Conservation (phyloP, 2,329 filamentous ascomycete species). For the Phaeosphaeriaceae sp. region DNA sequence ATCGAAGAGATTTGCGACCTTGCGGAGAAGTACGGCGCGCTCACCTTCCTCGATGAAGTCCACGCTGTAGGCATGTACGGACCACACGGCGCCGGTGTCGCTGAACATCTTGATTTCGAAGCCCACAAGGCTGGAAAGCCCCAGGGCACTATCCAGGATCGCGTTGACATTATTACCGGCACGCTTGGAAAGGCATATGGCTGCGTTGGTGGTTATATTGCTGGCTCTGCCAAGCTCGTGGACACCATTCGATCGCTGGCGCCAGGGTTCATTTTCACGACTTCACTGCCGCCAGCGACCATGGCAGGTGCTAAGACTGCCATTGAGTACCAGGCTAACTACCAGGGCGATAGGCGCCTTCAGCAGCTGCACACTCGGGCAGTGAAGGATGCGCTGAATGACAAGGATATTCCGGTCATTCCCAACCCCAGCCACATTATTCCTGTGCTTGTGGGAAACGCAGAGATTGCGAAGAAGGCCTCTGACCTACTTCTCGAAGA, state of each 20-base stretch:
- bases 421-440: slow-evolving; percentile 98
- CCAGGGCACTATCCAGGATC: slow-evolving; percentile 88
- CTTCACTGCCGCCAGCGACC: slow-evolving; percentile 90
- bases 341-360: slow-evolving; percentile 84
- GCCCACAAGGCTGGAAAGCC: slow-evolving; percentile 78
- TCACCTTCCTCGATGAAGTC: slow-evolving; percentile 98
- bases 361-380: slow-evolving; percentile 97
- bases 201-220: slow-evolving; percentile 97
- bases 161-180: slow-evolving; percentile 96
- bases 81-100: slow-evolving; percentile 91
- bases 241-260: slow-evolving; percentile 94
- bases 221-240: slow-evolving; percentile 83
- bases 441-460: slow-evolving; percentile 91
- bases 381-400: slow-evolving; percentile 83
- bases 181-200: slow-evolving; percentile 98
- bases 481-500: slow-evolving; percentile 90
- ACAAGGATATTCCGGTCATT: slow-evolving; percentile 90
- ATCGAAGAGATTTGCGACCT: slow-evolving; percentile 96
- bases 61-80: slow-evolving; percentile 99
- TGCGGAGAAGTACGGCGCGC: slow-evolving; percentile 95
- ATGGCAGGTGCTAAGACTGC: slow-evolving; percentile 94
- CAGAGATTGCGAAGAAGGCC: slow-evolving; percentile 88
- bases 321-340: slow-evolving; percentile 90
- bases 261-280: slow-evolving; percentile 98
- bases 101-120: slow-evolving; percentile 95